Evolutionary conservation across 2,329 filamentous ascomycete species (phyloP).

Genomic region (Elsinoe arachidis): DNA sequence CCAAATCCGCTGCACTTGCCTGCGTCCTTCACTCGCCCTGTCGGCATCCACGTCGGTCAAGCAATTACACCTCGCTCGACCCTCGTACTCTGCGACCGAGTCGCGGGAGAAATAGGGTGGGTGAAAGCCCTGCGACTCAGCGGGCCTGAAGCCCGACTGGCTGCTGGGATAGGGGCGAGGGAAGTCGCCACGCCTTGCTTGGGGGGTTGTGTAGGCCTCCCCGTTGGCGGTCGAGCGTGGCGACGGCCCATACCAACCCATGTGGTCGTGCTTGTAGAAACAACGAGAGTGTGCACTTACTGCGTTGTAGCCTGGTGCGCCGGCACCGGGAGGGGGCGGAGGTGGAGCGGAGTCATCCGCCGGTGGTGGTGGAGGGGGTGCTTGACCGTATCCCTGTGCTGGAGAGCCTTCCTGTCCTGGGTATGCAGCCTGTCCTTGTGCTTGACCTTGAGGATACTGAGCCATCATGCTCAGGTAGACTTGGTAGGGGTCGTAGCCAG

Average conservation of each 20-base stretch:
- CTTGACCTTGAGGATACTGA: constrained; percentile 17
- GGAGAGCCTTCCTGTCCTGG: constrained; percentile 5
- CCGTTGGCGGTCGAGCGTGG: not conserved
- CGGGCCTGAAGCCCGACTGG: not conserved
- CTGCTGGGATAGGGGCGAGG: not conserved
- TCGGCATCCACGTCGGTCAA: not conserved
- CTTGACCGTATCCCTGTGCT: constrained; percentile 34
- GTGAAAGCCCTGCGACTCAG: not conserved
- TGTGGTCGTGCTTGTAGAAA: not conserved
- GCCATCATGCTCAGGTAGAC: constrained; percentile 18
- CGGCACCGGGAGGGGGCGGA: constrained; percentile 47
- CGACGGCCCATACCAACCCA: not conserved
- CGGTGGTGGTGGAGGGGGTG: constrained; percentile 22
- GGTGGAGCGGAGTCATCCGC: constrained; percentile 40
- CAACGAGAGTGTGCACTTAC: constrained; percentile 38
- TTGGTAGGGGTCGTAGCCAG: constrained; percentile 67
- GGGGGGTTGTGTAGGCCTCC: not conserved
- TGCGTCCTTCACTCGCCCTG: not conserved
- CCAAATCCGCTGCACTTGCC: not conserved
- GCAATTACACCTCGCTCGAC: not conserved
- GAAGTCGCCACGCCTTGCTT: not conserved
- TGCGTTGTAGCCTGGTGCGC: constrained; percentile 54
- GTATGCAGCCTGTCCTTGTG: constrained; percentile 16
- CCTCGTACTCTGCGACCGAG: not conserved
- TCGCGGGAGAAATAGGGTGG: not conserved